Base-by-base conservation (phyloP, 1,139 yeast species). In the Debaryomyces subglobosus region DNA sequence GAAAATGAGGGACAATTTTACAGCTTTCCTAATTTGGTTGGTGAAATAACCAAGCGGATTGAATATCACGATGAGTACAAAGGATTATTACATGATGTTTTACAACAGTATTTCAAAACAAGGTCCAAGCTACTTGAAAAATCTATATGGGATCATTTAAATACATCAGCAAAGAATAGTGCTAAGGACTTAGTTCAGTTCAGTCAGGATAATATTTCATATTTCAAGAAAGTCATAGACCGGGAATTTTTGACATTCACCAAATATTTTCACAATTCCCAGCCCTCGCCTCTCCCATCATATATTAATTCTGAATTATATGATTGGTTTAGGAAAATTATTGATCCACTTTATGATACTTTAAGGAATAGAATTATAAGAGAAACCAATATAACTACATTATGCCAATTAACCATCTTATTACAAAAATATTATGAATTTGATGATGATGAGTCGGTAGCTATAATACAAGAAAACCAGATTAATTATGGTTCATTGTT, bases 261-360 rank as follows among this genome's bases (percentile, higher is more conserved):
- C 38, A 68, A 69, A 44, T 78, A 85, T 47, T 89, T 88, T 61
- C 29, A 29, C 6, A 8, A 13, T n/a, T 21, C 39, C 9, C 45
- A 35, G 45, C 27, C 18, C 46, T 45, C 10, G 8, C 23, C 29
- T 8, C 52, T 43, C 43, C 49, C 46, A 1, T 16, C 34, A 7
- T 46, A 38, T 16, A 53, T 52, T 2, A 27, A 51, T 8, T 43
- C 49, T 15, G 46, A 46, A 3, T 50, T 56, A 13, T 72, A 77
- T 52, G 68, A 70, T 10, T 89, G 89, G 82, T 78, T 88, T 50
- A 79, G 77, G 39, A 76, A 73, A 27, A 58, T 88, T 5, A 72
- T 89, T 39, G 96, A 90, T 40, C 95, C 96, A 0, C 69, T 92
- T 24, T 87, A 90, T 59, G 95, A 89, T 55, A 67, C 75, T 1